Percentiles rank a stretch among this genome's conserved stretches.
Conservation (phyloP, 257 asterid genomes). For the Lithospermum erythrorhizon region DNA sequence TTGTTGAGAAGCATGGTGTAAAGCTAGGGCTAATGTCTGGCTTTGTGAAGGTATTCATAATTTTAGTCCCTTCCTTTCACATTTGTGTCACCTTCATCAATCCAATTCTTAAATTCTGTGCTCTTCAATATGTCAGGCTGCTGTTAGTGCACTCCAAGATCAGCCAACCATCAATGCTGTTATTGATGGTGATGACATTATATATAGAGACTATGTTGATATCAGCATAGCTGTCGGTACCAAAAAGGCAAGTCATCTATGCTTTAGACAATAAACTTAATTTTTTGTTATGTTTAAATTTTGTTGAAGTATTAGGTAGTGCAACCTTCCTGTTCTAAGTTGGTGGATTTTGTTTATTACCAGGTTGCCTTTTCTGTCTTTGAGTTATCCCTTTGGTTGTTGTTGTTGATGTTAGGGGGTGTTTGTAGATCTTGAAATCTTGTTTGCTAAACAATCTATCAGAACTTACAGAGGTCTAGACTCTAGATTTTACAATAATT, state of each 20-base stretch:
- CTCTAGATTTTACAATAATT: no score
- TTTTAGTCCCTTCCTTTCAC: not conserved
- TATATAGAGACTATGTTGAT: conserved; percentile 83
- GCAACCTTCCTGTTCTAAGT: not conserved
- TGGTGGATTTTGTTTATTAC: not conserved
- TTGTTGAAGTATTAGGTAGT: not conserved
- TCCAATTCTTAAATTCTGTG: not conserved
- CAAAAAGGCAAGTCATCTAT: conserved; percentile 55
- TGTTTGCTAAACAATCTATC: not conserved
- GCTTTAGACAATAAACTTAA: not conserved
- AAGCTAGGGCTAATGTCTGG: conserved; percentile 96
- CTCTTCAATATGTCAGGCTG: conserved; percentile 55
- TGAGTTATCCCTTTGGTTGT: no score
- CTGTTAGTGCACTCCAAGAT: conserved; percentile 84
- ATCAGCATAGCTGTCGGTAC: conserved; percentile 99
- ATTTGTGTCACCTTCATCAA: not conserved
- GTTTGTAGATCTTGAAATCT: not conserved
- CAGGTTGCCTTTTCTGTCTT: not conserved
- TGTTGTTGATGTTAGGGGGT: not conserved
- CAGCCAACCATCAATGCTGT: conserved; percentile 94
- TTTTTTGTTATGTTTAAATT: not conserved
- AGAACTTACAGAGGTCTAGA: not conserved
- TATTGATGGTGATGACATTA: conserved; percentile 95
- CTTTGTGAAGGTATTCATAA: conserved; percentile 60
- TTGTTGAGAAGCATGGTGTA: conserved; percentile 92